Evolutionary conservation across 129 eudicot species (phyloP).

Genomic region (Kitagawia praeruptora): DNA sequence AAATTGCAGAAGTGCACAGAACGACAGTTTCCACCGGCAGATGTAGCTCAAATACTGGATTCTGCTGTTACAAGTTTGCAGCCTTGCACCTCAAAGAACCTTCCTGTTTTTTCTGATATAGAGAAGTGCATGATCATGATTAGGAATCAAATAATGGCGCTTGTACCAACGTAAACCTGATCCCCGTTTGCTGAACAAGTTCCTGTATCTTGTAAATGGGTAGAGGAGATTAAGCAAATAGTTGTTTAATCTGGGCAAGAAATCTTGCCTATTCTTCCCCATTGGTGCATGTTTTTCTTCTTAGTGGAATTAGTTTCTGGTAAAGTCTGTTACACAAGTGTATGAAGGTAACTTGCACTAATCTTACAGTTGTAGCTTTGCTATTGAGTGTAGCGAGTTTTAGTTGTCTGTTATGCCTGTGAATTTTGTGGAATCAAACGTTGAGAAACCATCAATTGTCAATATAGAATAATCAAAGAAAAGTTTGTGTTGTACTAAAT

Average conservation of each 20-base stretch:
- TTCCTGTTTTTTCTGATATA: conserved; percentile 42
- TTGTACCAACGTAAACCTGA: conserved; percentile 34
- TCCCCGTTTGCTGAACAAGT: background rate
- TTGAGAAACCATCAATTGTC: background rate
- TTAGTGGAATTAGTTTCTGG: background rate
- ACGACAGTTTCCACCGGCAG: conserved; percentile 51
- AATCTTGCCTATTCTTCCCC: conserved; percentile 4
- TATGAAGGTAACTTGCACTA: background rate
- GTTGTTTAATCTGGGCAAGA: background rate
- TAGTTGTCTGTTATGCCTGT: background rate
- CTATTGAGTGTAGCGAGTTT: background rate
- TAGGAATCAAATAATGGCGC: conserved; percentile 57
- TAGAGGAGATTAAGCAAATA: background rate
- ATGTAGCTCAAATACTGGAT: conserved; percentile 56
- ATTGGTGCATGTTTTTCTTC: background rate
- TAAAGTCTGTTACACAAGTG: background rate
- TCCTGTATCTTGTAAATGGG: conserved; percentile 1
- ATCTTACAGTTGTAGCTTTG: background rate
- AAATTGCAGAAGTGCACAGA: conserved; percentile 45
- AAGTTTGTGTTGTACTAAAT: background rate
- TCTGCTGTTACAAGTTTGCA: conserved; percentile 44
- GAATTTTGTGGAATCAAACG: background rate
- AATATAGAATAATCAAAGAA: background rate
- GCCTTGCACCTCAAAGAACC: conserved; percentile 45
- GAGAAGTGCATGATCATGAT: conserved; percentile 58